Evolutionary conservation across 2,329 filamentous ascomycete genomes (phyloP).

Genomic region (Cercospora beticola): DNA sequence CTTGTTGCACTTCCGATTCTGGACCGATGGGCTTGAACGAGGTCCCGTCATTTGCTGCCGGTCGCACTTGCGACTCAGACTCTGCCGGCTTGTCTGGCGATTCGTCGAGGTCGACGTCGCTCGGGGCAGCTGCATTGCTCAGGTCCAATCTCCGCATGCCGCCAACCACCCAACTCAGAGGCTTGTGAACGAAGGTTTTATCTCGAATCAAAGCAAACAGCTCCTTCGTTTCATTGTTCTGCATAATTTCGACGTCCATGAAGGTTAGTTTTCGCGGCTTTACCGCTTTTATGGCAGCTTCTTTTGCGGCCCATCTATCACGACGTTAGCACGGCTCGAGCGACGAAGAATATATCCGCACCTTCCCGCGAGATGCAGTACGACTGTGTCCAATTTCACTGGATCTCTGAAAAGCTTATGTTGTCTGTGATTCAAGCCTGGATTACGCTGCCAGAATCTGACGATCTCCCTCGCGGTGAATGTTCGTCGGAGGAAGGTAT

Average conservation of each 20-base stretch:
- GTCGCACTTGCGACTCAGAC: neutral
- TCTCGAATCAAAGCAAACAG: slow-evolving; percentile 56
- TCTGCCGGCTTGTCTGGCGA: too few relatives aligned
- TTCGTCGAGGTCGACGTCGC: neutral
- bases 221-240: slow-evolving; percentile 48
- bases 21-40: neutral
- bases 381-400: neutral
- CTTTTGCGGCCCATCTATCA: slow-evolving; percentile 51
- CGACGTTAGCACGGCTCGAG: neutral
- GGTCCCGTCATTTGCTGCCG: neutral
- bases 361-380: slow-evolving; percentile 29
- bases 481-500: slow-evolving; percentile 29
- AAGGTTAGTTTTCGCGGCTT: slow-evolving; percentile 34
- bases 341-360: slow-evolving; percentile 2
- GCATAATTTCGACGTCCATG: slow-evolving; percentile 43
- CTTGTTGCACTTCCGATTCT: neutral
- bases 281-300: slow-evolving; percentile 50
- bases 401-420: neutral
- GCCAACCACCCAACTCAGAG: neutral
- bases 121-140: neutral
- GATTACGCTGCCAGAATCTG: slow-evolving; percentile 22
- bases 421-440: neutral
- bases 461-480: slow-evolving; percentile 31
- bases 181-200: neutral
- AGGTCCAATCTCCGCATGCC: neutral